A percentile compares a stretch with the other conserved stretches of the same genome.
These are phyloP conservation scores for Claviceps pazoutovae DNA, from an alignment of 2,329 filamentous ascomycete species.

Conservation along the genomic window DNA sequence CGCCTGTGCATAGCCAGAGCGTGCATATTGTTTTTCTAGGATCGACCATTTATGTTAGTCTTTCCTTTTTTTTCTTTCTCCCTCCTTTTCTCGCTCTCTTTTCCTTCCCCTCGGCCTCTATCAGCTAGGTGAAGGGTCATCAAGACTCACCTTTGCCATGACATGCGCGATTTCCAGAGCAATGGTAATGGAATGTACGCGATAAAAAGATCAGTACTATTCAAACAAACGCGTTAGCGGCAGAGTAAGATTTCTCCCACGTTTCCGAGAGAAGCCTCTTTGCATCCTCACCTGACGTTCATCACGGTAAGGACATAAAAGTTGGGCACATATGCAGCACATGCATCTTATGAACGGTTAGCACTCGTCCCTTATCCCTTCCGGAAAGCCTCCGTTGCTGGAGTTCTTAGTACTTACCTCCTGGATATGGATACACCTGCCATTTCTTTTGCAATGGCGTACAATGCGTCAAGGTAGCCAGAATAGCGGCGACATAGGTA, in stretches of 20 bases:
- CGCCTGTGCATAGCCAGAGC: conserved; percentile 25
- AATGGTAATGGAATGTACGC: conserved; percentile 27
- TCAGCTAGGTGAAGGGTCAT: too few relatives aligned
- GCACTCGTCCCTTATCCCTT: neutral
- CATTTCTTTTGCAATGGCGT: conserved; percentile 24
- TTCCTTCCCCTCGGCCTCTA: neutral
- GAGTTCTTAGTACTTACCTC: conserved; percentile 19
- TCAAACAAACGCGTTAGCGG: neutral
- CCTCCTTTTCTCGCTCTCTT: neutral
- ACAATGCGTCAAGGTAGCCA: conserved; percentile 20
- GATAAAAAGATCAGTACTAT: conserved; percentile 25
- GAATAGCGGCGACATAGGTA: conserved; percentile 20
- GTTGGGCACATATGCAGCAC: neutral
- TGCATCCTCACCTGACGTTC: neutral
- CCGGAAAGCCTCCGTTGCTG: too few relatives aligned
- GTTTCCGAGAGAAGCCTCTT: neutral
- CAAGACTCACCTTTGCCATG: conserved; percentile 1
- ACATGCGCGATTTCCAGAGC: conserved; percentile 25
- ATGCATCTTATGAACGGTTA: neutral
- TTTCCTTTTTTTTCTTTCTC: too few relatives aligned
- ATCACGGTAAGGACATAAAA: neutral
- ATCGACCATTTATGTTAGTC: neutral
- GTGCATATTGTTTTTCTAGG: conserved; percentile 22
- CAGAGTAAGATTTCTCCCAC: too few relatives aligned
- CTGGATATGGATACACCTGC: conserved; percentile 27